These are phyloP conservation scores for Cucurbita pepo DNA, from an alignment of 306 rosid genomes.

Conservation along the genomic window DNA sequence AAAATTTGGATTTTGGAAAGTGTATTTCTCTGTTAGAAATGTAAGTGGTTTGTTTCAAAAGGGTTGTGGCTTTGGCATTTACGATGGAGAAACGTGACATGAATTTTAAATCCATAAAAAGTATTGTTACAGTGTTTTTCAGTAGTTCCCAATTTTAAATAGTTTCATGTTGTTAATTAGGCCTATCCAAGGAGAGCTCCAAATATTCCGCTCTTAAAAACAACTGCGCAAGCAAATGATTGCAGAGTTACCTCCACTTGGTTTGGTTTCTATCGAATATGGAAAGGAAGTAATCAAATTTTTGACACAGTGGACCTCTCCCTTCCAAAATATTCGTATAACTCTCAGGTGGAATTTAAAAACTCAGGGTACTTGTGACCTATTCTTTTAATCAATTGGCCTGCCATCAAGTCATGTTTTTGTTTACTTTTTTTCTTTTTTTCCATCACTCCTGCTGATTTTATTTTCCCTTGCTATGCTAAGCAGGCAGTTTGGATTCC, in stretches of 20 bases:
- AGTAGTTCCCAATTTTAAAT: background rate
- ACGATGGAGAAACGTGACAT: background rate
- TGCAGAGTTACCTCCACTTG: slow-evolving; percentile 76
- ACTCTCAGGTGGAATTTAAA: slow-evolving; percentile 49
- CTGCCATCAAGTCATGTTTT: background rate
- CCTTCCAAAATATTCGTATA: slow-evolving; percentile 62
- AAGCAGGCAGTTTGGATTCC: slow-evolving; percentile 87
- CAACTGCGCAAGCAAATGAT: slow-evolving; percentile 50
- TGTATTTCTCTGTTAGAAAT: background rate
- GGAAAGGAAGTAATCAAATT: slow-evolving; percentile 48
- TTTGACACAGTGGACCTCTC: slow-evolving; percentile 52
- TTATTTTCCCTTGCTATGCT: slow-evolving; percentile 9
- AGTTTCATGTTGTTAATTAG: slow-evolving; percentile 22
- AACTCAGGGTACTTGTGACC: background rate
- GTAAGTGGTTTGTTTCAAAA: background rate
- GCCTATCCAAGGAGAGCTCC: slow-evolving; percentile 49
- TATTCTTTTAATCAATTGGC: background rate
- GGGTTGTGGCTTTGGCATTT: background rate
- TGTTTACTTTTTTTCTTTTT: background rate
- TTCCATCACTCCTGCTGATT: background rate
- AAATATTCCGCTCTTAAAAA: slow-evolving; percentile 20
- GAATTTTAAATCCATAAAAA: background rate
- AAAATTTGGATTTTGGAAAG: background rate
- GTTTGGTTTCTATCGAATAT: slow-evolving; percentile 69
- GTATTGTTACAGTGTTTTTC: background rate